Evolutionary conservation across 1,139 yeast species (phyloP), one percentile per base, ranked within the genome.

Genomic region (Yamadazyma conglobata): DNA sequence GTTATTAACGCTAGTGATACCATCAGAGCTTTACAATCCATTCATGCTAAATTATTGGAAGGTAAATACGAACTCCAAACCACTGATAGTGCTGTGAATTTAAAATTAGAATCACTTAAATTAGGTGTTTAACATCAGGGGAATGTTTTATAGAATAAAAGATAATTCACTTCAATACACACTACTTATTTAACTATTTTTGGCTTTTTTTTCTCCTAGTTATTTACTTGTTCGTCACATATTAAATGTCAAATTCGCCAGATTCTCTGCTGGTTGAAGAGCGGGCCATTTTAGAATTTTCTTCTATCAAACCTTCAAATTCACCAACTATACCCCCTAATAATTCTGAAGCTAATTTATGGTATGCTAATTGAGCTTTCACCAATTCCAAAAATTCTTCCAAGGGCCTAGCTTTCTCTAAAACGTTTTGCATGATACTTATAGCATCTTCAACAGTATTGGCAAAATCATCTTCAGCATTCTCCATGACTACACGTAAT

Each of bases 361-460:
- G 91, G 64, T 78, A 86, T 17, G 87, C 86, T 54, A 84, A 70
- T 61, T 86, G 95, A 26, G 95, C 95, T 48, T 73, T 73, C 34
- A 80, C 73, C 45, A 86, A 70, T 52, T 81, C 89, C 37, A 72
- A 69, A 42, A 86, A 62, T 53, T 81, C 83, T 36, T 78, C 73
- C 47, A 84, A 66, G 13, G 91, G 86, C 46, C 79, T 76, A 22
- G 91, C 80, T 38, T 80, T 72, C 39, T 80, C 81, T 47, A 86
- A 75, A 15, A 84, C 89, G 52, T 81, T 80, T 62, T 81, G 86
- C 91, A 87, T 81, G 39, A 84, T 77, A 30, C 79, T 70, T 32
- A 85, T 87, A 19, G 95, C 94, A 52, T 84, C 95, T 59, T 87
- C 95, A 21, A 88, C 89, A 13, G 91, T 84, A 44, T 85, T 86